Evolutionary conservation across 352 stramenopile genomes (phyloP), one percentile per base, ranked within the genome.

Genomic region (Globisporangium lucens): DNA sequence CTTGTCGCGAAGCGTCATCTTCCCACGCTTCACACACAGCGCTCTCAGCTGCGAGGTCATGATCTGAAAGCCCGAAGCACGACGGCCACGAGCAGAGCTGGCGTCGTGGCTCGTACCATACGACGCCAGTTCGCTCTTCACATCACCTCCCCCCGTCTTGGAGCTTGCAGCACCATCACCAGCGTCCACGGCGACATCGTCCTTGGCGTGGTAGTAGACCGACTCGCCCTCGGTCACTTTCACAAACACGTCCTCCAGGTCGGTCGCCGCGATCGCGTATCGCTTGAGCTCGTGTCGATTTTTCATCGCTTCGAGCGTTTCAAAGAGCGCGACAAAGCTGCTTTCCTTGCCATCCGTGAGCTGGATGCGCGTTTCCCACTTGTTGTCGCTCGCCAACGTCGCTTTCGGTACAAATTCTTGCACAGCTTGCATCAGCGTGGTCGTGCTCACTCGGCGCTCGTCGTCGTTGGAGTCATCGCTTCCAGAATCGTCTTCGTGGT

Each of bases 161-260:
- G 41, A 7, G 41, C 15, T n/a, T 47, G 41, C 1, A 4, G 4
- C 15, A n/a, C 13, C 27, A 9, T 12, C 77, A 30, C 51, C 56
- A 55, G 51, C 10, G 20, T 70, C 56, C 15, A 47, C 41, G 13
- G 27, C 41, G 6, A 72, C 63, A 38, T 82, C 77, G 43, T 90
- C 83, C 38, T 87, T 89, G 1, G 73, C 78, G 65, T 92, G 80
- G 62, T 92, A 79, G 66, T 93, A 93, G 6, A 90, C 77, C 22
- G 83, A 76, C 63, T 90, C 83, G 13, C 82, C 83, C 60, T 96
- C 80, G 0, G 92, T 95, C 61, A 99, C 95, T 49, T 96, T 85
- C 2, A 99, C 84, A 77, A 99, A 99, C 0, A 99, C 97, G 77
- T 99, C 98, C 72, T 99, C 98, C 1, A 99, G 81, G n/a, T 98